Conservation (phyloP, 2,329 filamentous ascomycete species). For the Hyphodiscus sp. region DNA sequence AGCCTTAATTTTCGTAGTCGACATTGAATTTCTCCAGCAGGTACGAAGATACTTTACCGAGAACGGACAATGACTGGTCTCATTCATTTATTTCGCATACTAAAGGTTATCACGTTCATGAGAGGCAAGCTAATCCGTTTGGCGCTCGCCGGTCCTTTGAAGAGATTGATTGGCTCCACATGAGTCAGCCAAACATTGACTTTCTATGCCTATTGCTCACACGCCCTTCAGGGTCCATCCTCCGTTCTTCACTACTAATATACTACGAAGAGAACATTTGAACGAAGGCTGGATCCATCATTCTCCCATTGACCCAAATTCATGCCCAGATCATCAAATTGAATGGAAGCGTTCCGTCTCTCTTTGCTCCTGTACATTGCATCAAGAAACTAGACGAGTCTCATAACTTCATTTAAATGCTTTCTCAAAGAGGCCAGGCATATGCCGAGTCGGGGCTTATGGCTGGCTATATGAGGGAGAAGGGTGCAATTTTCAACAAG, state of each 20-base stretch:
- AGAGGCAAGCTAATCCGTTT: neutral
- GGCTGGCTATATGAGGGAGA: neutral
- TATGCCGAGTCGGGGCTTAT: conserved; percentile 1
- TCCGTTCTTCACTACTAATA: neutral
- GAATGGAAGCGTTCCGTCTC: too few species aligned
- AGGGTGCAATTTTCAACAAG: neutral
- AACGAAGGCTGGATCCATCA: too few species aligned
- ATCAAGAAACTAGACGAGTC: too few species aligned
- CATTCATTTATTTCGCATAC: neutral
- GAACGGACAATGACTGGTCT: too few species aligned
- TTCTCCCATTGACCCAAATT: too few species aligned
- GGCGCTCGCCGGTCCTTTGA: neutral
- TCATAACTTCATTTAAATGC: neutral
- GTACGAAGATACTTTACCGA: too few species aligned
- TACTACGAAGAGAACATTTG: too few species aligned
- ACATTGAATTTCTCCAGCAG: too few species aligned
- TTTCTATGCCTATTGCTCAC: neutral
- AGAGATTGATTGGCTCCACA: neutral
- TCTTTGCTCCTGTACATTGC: too few species aligned
- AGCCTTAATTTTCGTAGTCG: too few species aligned
- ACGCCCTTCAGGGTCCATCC: neutral
- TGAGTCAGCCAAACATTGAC: neutral
- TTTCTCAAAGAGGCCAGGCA: neutral
- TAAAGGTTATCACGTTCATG: neutral
- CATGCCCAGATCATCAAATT: too few species aligned